Base-by-base conservation (phyloP, 257 asterid species). In the Solanum commersonii region DNA sequence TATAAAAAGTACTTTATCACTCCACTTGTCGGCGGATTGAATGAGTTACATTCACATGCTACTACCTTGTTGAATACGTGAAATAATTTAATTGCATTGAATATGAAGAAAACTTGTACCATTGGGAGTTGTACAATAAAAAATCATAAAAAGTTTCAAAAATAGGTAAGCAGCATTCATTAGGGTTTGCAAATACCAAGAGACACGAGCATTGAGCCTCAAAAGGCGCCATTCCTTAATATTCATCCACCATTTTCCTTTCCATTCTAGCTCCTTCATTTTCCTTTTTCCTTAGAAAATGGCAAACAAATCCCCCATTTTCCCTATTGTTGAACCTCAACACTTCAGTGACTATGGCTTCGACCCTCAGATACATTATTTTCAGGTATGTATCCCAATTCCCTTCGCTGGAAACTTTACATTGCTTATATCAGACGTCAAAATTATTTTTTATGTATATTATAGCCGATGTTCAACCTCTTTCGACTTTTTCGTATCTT, bases 271-370 rank as follows among this genome's bases (percentile, higher is more conserved):
- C 59, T 49, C 59, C 22, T 49, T 49, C 59, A 49, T 49, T 49
- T 49, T 49, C 59, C 59, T 49, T 49, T 49, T 49, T 15, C 59
- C 25, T 56, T 56, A 6, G 25, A 56, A 56, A 56, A 93, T 95
- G 94, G 85, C 97, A 23, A 91, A 56, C 86, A 90, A 91, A 42
- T 67, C 93, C 63, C 96, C 98, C 84, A 74, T 95, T 84, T 95
- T 95, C 76, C 90, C 95, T 34, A 84, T 93, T 20, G 40, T 88
- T 2, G 87, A 93, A 90, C 95, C 96, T 78, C 98, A 90, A 25
- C 98, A 95, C 86, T 96, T 93, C 88, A 90, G 93, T 78, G 98
- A 96, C 91, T 95, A 96, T 81, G 98, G 96, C 84, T 94, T 95
- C 85, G 96, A 96, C 91, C 92, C 98, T 42, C 98, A 96, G 76